Evolutionary conservation across 2,329 filamentous ascomycete genomes (phyloP), one percentile per base, ranked within the genome.

Genomic region (Albifimbria verrucaria): DNA sequence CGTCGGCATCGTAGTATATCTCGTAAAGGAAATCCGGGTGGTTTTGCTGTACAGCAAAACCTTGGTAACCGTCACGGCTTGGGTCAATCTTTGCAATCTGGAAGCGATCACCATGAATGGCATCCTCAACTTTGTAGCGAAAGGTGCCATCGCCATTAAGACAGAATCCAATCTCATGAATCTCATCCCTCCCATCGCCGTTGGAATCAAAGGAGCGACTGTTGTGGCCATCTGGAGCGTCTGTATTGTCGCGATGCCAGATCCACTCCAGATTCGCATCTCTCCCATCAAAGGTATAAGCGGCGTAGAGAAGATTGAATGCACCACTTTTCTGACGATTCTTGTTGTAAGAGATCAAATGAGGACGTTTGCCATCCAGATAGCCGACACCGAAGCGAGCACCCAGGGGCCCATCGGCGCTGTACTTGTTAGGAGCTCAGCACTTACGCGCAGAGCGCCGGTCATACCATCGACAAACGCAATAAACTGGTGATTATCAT

Each of bases 81-180:
- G 57, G 58, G 12, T 62, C 58, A 26, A 63, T 61, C 54, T 62
- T 62, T 21, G 61, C 57, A 17, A 62, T 57, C 26, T 62, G 58
- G 21, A 43, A 62, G 4, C 59, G 57, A 42, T 63, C 61, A 17
- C 59, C 59, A 39, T 63, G 59, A 15, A 57, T 12, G 10, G 62
- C 36, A 6, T 57, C 58, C 21, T 59, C 55, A 10, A 63, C 44
- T 3, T 50, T 45, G 20, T 63, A 63, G 2, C 58, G 54, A 2
- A 57, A 46, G 23, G 45, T 56, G 1, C 61, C 59, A 11, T 63
- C 55, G 2, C 59, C 58, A 44, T 62, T 59, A 25, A 63, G 58
- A 5, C 51, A 52, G 47, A 63, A 63, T 1, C 59, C 58, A 3
- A 62, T 62, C 47, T 62, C 61, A 17, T 56, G 49, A 1, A 62